A percentile compares a stretch with the other conserved stretches of the same genome.
Conservation (phyloP, 306 rosid genomes). For the Castanopsis chinensis region DNA sequence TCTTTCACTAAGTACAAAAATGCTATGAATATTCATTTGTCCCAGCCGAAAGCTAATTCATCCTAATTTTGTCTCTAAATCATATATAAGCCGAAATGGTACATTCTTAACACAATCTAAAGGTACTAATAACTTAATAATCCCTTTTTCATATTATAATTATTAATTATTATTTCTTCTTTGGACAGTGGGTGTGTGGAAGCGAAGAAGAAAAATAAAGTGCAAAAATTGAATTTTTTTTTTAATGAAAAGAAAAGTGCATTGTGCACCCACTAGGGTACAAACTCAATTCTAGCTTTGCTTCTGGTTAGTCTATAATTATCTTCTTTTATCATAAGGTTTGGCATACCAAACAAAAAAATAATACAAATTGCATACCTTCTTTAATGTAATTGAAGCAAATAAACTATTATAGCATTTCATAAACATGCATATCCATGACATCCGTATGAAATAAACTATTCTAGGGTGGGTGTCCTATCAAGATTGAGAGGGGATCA, state of each 20-base stretch:
- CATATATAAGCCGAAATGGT: neutral
- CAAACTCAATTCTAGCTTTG: neutral
- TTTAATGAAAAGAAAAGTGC: conserved; percentile 1
- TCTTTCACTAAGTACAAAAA: conserved; percentile 13
- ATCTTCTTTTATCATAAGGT: neutral
- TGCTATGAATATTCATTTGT: conserved; percentile 12
- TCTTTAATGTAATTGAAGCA: neutral
- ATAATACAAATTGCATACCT: too few species aligned
- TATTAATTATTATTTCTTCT: neutral
- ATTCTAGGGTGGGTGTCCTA: too few species aligned
- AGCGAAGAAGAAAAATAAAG: neutral
- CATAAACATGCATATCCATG: too few species aligned
- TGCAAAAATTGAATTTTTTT: too few species aligned
- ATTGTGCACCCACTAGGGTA: conserved; percentile 2
- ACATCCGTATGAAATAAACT: too few species aligned
- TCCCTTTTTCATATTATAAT: neutral
- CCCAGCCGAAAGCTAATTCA: conserved; percentile 30
- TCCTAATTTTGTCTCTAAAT: conserved; percentile 9
- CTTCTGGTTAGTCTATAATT: neutral
- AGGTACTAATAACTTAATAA: neutral
- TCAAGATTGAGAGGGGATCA: too few species aligned
- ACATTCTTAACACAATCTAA: neutral
- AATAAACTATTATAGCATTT: too few species aligned
- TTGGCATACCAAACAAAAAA: neutral
- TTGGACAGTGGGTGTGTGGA: neutral